Evolutionary conservation across 371 early-diverging fungal species (phyloP).

Genomic region (Mucor piriformis): DNA sequence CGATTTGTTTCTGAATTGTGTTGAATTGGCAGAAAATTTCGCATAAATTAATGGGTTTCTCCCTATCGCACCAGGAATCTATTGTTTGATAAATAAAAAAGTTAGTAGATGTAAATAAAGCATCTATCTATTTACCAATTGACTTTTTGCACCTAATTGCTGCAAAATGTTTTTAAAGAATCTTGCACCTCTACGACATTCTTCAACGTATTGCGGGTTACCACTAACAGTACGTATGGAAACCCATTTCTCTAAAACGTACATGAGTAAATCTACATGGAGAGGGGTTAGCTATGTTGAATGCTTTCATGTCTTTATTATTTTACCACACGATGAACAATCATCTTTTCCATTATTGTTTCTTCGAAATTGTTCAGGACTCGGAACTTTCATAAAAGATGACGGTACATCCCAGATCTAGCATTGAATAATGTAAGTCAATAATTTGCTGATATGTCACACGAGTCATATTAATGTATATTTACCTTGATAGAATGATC

Average conservation of each 20-base stretch:
- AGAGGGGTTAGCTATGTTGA: not conserved
- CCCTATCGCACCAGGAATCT: constrained; percentile 66
- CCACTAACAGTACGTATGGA: constrained; percentile 74
- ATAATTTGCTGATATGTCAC: not conserved
- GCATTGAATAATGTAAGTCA: not conserved
- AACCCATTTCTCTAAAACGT: constrained; percentile 75
- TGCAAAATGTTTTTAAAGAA: constrained; percentile 63
- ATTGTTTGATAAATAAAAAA: not conserved
- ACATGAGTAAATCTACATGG: constrained; percentile 55
- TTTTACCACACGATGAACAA: constrained; percentile 1
- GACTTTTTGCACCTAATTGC: constrained; percentile 75
- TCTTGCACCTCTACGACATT: constrained; percentile 22
- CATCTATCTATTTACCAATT: constrained; percentile 54
- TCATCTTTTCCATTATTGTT: not conserved
- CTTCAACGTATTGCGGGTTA: constrained; percentile 48
- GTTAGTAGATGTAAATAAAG: too few relatives aligned
- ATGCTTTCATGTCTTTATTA: not conserved
- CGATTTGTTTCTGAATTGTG: not conserved
- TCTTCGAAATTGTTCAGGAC: constrained; percentile 1
- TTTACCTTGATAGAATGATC: constrained; percentile 67
- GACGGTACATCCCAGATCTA: constrained; percentile 4
- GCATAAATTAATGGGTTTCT: constrained; percentile 81
- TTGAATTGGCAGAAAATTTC: constrained; percentile 56
- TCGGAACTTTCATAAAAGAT: not conserved
- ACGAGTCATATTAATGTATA: not conserved